Conservation (phyloP, 2,329 filamentous ascomycete species). For the Macrophomina tecta region DNA sequence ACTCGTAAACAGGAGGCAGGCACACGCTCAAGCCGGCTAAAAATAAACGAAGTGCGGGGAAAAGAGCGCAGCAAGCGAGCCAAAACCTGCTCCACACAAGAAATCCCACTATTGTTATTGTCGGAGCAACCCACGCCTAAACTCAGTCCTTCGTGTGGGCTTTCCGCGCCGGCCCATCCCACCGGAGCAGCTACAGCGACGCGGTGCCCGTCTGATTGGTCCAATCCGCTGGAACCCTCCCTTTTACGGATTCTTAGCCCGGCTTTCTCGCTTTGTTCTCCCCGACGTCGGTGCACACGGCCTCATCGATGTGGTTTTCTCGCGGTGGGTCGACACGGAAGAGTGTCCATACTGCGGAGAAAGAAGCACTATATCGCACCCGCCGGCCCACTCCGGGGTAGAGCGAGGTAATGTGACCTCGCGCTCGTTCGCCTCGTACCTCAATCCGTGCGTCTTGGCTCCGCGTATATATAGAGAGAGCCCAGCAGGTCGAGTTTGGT, state of each 20-base stretch:
- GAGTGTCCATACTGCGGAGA: background rate
- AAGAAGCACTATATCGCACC: no score
- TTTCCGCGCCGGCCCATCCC: background rate
- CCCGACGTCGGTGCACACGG: background rate
- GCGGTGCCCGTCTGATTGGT: background rate
- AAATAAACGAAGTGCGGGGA: slow-evolving; percentile 11
- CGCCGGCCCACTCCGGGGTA: background rate
- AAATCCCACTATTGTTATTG: no score
- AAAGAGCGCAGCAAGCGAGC: background rate
- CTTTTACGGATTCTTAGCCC: background rate
- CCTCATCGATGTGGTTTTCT: no score
- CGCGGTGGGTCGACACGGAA: slow-evolving; percentile 4
- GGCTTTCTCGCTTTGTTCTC: background rate
- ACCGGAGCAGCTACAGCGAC: slow-evolving; percentile 10
- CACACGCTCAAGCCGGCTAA: background rate
- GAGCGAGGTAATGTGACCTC: background rate
- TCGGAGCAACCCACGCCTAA: no score
- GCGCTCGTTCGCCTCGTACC: background rate
- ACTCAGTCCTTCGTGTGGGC: background rate
- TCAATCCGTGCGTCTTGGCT: slow-evolving; percentile 1
- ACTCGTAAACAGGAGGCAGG: no score
- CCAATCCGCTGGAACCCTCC: background rate
- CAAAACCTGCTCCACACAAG: background rate
- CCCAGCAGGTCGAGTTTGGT: no score
- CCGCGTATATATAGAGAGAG: background rate